Conservation (phyloP, 129 eudicot species). For the Rutidosis leptorrhynchoides region DNA sequence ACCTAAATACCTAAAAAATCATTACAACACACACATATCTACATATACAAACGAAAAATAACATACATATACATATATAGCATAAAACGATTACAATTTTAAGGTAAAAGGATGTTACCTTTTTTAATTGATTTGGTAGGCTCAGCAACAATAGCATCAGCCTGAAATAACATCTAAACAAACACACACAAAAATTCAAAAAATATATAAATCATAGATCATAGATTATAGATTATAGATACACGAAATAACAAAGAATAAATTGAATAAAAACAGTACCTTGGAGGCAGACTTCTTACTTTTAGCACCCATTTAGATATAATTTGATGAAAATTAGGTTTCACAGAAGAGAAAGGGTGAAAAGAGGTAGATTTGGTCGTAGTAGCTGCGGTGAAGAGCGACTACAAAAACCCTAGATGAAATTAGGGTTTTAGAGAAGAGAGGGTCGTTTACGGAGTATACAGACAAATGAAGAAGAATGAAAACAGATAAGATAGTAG, state of each 20-base stretch:
- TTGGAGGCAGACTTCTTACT: constrained; percentile 62
- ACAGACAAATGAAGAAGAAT: neutral
- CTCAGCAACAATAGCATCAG: neutral
- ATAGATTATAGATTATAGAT: too few relatives aligned
- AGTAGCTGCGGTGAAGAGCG: constrained; percentile 21
- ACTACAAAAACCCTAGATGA: neutral
- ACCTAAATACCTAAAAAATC: too few relatives aligned
- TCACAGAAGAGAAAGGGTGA: too few relatives aligned
- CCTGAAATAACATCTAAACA: constrained; percentile 5
- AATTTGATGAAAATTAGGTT: neutral
- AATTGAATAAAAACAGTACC: constrained; percentile 23
- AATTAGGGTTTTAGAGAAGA: constrained; percentile 7
- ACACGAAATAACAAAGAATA: neutral
- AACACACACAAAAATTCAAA: neutral
- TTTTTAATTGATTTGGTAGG: neutral
- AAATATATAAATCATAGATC: too few relatives aligned
- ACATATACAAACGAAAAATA: neutral
- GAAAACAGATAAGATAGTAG: too few relatives aligned
- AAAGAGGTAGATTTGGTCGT: constrained; percentile 7
- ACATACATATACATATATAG: neutral
- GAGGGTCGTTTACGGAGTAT: neutral
- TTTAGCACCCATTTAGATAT: too few relatives aligned
- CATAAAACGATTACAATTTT: neutral
- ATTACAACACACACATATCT: neutral
- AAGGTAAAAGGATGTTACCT: neutral